These are phyloP conservation scores for Musa acuminata DNA, from an alignment of 176 grass and related monocot genomes.

Conservation along the genomic window DNA sequence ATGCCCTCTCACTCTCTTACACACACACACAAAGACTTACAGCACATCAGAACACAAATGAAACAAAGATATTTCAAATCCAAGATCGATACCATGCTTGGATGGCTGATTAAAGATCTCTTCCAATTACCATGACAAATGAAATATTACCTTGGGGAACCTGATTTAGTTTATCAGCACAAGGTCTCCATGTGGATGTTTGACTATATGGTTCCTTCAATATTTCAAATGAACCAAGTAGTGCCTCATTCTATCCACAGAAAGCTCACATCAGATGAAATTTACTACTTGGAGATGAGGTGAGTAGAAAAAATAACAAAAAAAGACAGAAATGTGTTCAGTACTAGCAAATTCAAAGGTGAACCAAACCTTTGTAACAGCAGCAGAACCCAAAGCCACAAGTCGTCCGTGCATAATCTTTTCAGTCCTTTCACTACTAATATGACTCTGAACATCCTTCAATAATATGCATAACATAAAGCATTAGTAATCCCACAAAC, in stretches of 20 bases:
- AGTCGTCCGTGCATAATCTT: slow-evolving; percentile 68
- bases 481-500: neutral
- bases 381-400: slow-evolving; percentile 46
- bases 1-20: too few relatives aligned
- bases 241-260: slow-evolving; percentile 48
- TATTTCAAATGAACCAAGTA: slow-evolving; percentile 21
- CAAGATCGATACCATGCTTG: neutral
- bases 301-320: slow-evolving; percentile 3
- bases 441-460: slow-evolving; percentile 40
- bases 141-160: slow-evolving; percentile 29
- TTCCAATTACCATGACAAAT: neutral
- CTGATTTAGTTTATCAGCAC: slow-evolving; percentile 47
- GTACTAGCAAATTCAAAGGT: neutral
- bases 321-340: neutral
- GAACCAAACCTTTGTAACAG: slow-evolving; percentile 49
- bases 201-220: slow-evolving; percentile 65
- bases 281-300: slow-evolving; percentile 16
- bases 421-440: slow-evolving; percentile 30
- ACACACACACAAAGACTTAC: too few relatives aligned
- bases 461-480: slow-evolving; percentile 7
- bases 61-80: neutral
- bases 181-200: slow-evolving; percentile 62
- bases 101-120: neutral
- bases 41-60: neutral
- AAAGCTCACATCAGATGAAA: slow-evolving; percentile 5